A percentile compares a stretch with the other conserved stretches of the same genome.
phyloP scores from a whole-genome alignment of 176 grass and related monocot species.

The Aechmea fasciata region DNA sequence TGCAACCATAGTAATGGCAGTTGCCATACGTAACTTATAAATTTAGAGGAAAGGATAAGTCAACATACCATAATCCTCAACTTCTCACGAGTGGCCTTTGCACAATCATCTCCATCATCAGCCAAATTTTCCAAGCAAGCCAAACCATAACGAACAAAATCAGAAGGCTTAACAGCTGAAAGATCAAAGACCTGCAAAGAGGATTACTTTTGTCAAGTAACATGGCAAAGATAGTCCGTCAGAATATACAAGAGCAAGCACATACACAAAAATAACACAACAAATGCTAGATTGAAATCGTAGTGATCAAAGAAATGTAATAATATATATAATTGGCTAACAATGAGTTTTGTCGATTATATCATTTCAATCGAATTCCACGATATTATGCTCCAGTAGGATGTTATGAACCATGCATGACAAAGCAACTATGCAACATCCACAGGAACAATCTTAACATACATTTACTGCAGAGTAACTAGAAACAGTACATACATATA shows the following conservation, averaged over 20 bases:
- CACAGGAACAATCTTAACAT: too few species aligned
- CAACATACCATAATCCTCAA: slow-evolving; percentile 85
- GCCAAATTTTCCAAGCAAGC: slow-evolving; percentile 85
- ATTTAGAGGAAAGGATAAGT: slow-evolving; percentile 2
- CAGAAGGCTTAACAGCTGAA: slow-evolving; percentile 64
- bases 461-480: too few species aligned
- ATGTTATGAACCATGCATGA: too few species aligned
- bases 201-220: background rate
- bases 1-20: too few species aligned
- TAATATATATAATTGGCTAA: too few species aligned
- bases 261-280: background rate
- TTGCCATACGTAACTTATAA: background rate
- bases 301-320: too few species aligned
- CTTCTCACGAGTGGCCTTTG: slow-evolving; percentile 49
- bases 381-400: too few species aligned
- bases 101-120: slow-evolving; percentile 57
- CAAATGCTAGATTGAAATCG: too few species aligned
- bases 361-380: too few species aligned
- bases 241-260: slow-evolving; percentile 5
- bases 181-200: slow-evolving; percentile 81
- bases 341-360: too few species aligned
- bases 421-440: too few species aligned
- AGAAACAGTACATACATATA: too few species aligned
- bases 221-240: background rate
- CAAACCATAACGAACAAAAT: slow-evolving; percentile 83